A percentile compares a stretch with the other conserved stretches of the same genome.
These are phyloP conservation scores for Globisporangium orthogonon DNA, from an alignment of 352 stramenopile species.

Conservation along the genomic window DNA sequence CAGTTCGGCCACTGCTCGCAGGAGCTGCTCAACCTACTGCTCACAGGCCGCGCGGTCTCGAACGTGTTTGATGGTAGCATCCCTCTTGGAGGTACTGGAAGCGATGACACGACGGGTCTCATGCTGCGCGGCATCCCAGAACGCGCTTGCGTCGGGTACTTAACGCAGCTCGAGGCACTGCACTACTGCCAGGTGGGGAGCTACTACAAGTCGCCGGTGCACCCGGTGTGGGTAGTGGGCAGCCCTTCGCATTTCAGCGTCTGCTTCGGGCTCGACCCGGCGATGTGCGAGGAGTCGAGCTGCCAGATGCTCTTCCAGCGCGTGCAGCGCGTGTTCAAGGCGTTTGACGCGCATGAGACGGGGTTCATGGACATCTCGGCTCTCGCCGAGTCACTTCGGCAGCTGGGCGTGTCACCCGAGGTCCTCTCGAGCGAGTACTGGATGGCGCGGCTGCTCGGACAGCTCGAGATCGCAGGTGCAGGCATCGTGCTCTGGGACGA, in stretches of 20 bases:
- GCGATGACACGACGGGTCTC: constrained; percentile 26
- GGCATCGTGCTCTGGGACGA: constrained; percentile 92
- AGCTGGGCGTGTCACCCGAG: constrained; percentile 50
- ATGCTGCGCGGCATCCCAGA: constrained; percentile 51
- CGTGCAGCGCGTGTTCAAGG: constrained; percentile 87
- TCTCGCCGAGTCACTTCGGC: constrained; percentile 54
- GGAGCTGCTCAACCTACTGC: constrained; percentile 83
- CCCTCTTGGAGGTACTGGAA: constrained; percentile 49
- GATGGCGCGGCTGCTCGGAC: constrained; percentile 52
- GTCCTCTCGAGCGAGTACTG: constrained; percentile 52
- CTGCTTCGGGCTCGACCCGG: constrained; percentile 61
- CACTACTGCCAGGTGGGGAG: constrained; percentile 88
- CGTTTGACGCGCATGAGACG: constrained; percentile 81
- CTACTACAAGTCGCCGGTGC: constrained; percentile 87
- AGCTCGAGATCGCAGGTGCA: constrained; percentile 61
- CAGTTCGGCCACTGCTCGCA: constrained; percentile 80
- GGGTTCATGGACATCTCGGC: constrained; percentile 75
- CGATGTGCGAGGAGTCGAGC: constrained; percentile 52
- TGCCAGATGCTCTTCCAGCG: constrained; percentile 78
- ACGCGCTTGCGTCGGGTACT: constrained; percentile 68
- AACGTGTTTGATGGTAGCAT: constrained; percentile 84
- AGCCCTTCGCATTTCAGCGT: constrained; percentile 90
- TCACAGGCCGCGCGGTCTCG: constrained; percentile 68
- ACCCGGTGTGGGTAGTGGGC: constrained; percentile 88
- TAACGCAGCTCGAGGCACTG: constrained; percentile 87